A percentile compares a stretch with the other conserved stretches of the same genome.
Evolutionary conservation across 1,284 basidiomycete species (phyloP).

Genomic region (Cutaneotrichosporon sp.): DNA sequence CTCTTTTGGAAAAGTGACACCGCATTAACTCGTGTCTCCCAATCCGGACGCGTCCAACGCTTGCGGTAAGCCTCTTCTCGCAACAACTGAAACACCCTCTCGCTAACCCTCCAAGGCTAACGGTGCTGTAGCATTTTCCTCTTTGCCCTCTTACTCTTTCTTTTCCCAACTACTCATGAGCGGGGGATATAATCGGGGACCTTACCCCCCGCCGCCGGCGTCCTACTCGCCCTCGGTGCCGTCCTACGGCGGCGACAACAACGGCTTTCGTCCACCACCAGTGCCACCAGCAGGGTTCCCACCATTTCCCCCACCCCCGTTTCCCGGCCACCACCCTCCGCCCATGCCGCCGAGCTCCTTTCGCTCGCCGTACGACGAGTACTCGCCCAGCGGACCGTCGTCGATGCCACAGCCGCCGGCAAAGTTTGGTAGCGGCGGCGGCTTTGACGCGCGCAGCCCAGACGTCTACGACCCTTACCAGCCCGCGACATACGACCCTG

Average conservation of each 20-base stretch:
- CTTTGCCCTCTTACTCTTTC: no score
- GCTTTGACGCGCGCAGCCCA: conserved; percentile 8
- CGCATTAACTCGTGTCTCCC: no score
- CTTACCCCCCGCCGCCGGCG: conserved; percentile 3
- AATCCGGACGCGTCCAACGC: no score
- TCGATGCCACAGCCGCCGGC: conserved; percentile 16
- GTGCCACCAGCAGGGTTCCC: conserved; percentile 21
- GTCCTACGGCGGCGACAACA: conserved; percentile 14
- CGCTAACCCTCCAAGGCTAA: no score
- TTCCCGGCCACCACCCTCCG: neutral
- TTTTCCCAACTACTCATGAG: conserved; percentile 18
- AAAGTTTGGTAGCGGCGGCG: conserved; percentile 10
- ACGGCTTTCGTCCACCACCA: conserved; percentile 13
- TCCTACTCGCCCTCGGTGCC: conserved; percentile 4
- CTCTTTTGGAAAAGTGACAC: no score
- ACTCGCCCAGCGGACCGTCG: conserved; percentile 12
- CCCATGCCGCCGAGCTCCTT: conserved; percentile 5
- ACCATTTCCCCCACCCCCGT: conserved; percentile 17
- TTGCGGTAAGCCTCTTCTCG: no score
- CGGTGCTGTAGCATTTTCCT: no score
- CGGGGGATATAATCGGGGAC: conserved; percentile 8
- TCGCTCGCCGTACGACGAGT: conserved; percentile 19
- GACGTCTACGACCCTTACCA: conserved; percentile 41
- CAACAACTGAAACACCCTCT: no score
- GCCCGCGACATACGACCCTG: conserved; percentile 29